Evolutionary conservation across 306 rosid genomes (phyloP).

Genomic region (Astragalus glycyphyllos): DNA sequence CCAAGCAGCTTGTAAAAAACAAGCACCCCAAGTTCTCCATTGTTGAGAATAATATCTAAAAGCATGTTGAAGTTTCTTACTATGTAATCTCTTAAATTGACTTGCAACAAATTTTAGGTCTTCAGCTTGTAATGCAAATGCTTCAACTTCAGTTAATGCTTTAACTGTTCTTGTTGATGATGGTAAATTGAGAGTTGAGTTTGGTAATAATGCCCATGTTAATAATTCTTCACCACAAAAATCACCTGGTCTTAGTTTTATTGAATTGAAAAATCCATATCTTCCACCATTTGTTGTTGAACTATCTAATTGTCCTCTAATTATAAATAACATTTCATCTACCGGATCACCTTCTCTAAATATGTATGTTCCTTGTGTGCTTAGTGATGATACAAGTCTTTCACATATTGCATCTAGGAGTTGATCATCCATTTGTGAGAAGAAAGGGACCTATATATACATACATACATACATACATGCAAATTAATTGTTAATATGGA

Average conservation of each 20-base stretch:
- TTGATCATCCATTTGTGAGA: conserved; percentile 97
- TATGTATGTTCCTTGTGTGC: conserved; percentile 73
- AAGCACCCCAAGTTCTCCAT: conserved; percentile 90
- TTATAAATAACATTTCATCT: conserved; percentile 82
- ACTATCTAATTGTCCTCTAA: conserved; percentile 89
- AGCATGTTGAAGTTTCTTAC: conserved; percentile 63
- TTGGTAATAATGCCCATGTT: conserved; percentile 93
- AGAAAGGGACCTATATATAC: conserved; percentile 75
- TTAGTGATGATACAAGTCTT: conserved; percentile 76
- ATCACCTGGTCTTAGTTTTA: conserved; percentile 81
- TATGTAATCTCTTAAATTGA: conserved; percentile 87
- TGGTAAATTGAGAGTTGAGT: conserved; percentile 73
- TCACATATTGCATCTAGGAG: conserved; percentile 95
- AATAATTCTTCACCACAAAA: conserved; percentile 87
- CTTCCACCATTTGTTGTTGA: conserved; percentile 91
- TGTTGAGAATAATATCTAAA: conserved; percentile 51
- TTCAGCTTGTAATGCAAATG: conserved; percentile 80
- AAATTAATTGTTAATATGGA: too few species aligned
- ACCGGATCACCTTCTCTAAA: conserved; percentile 83
- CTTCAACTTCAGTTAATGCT: conserved; percentile 84
- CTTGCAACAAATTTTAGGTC: conserved; percentile 78
- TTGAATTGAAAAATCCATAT: conserved; percentile 79
- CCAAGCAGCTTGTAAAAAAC: conserved; percentile 86
- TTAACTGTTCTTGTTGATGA: conserved; percentile 80
- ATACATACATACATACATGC: too few species aligned